These are phyloP conservation scores for Colletotrichum liriopes DNA, from an alignment of 2,329 filamentous ascomycete species.

Conservation along the genomic window DNA sequence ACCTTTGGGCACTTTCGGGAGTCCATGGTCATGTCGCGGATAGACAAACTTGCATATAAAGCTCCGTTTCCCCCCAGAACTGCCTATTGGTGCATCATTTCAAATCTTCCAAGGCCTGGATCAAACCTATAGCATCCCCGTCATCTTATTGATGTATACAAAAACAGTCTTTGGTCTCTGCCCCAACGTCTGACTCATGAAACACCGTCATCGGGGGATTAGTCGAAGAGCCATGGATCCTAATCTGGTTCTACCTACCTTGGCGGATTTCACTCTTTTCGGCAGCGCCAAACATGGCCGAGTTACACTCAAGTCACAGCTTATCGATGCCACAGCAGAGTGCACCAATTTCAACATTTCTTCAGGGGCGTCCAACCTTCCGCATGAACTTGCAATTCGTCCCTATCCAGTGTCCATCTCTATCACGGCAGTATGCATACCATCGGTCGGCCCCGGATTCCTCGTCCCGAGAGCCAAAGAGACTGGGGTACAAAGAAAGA, in stretches of 20 bases:
- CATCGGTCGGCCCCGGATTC: not conserved
- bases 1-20: not conserved
- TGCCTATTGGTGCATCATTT: not conserved
- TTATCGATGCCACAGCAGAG: not conserved
- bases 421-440: not conserved
- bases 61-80: accelerated
- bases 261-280: not conserved
- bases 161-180: not conserved
- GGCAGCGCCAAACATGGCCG: not conserved
- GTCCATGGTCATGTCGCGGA: not conserved
- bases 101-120: not conserved
- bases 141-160: not conserved
- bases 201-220: not conserved
- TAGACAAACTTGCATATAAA: not conserved
- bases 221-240: not conserved
- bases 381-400: not conserved
- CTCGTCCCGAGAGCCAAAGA: not conserved
- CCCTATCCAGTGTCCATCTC: not conserved
- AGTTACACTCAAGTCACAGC: not conserved
- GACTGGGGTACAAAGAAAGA: not conserved
- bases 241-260: not conserved
- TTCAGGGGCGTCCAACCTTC: not conserved
- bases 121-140: not conserved
- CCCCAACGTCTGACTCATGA: too few species aligned
- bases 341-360: not conserved